phyloP scores from a whole-genome alignment of 129 eudicot species.

The Solidago caesia region DNA sequence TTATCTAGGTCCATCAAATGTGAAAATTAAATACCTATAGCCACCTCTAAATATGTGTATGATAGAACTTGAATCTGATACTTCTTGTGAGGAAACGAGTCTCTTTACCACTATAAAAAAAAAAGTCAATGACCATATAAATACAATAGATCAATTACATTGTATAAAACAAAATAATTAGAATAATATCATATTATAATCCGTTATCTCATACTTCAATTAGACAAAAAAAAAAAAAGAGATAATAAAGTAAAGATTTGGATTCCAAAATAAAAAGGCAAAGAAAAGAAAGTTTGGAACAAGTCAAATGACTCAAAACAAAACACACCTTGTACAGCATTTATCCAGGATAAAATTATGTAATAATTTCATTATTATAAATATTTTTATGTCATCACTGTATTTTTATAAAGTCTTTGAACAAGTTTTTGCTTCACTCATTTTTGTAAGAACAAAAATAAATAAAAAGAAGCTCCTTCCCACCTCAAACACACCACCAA shows the following conservation, averaged over 20 bases:
- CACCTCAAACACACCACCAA: slow-evolving; percentile 27
- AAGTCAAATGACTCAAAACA: background rate
- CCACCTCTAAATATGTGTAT: no score
- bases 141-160: no score
- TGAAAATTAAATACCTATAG: no score
- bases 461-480: background rate
- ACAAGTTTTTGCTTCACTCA: slow-evolving; percentile 21
- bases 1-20: no score
- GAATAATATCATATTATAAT: no score
- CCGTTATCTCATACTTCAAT: no score
- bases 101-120: no score
- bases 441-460: background rate
- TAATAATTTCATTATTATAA: background rate
- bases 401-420: slow-evolving; percentile 11
- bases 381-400: slow-evolving; percentile 2
- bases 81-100: no score
- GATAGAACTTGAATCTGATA: no score
- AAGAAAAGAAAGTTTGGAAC: background rate
- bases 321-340: slow-evolving; percentile 19
- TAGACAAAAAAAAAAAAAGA: no score
- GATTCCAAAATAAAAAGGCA: background rate
- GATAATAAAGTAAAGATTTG: background rate
- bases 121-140: no score
- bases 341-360: slow-evolving; percentile 1
- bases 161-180: no score